These are phyloP conservation scores for Pythium vanterpoolii DNA, from an alignment of 352 stramenopile species.

Conservation along the genomic window DNA sequence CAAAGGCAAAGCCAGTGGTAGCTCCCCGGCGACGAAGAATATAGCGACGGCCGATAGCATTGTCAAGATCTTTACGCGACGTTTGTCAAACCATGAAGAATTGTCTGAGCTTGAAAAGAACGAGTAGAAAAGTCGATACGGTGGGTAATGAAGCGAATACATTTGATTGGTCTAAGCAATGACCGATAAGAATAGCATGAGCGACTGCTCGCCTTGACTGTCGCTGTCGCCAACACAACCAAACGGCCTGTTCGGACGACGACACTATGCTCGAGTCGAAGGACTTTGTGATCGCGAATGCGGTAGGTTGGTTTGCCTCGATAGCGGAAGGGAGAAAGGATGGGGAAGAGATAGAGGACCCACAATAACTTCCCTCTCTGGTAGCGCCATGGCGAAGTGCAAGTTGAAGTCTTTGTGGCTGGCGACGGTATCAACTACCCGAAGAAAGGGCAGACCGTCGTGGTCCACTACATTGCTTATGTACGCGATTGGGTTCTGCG, in stretches of 20 bases:
- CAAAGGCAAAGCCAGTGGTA: neutral
- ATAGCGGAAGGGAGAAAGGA: neutral
- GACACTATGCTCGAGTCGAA: constrained; percentile 44
- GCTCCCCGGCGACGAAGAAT: constrained; percentile 6
- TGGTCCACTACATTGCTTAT: constrained; percentile 88
- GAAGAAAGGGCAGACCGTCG: constrained; percentile 81
- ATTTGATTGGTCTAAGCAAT: no score
- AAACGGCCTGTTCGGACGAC: no score
- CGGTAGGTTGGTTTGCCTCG: constrained; percentile 20
- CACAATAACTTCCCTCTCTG: neutral
- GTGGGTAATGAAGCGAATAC: neutral
- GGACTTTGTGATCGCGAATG: constrained; percentile 55
- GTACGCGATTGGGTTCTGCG: no score
- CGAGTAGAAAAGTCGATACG: neutral
- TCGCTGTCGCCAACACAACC: no score
- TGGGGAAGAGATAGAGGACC: neutral
- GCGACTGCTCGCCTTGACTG: no score
- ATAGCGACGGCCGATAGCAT: neutral
- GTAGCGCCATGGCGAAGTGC: constrained; percentile 69
- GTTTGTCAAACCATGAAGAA: constrained; percentile 27
- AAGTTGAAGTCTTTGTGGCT: constrained; percentile 87
- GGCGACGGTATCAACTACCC: constrained; percentile 91
- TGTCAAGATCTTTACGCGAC: constrained; percentile 3
- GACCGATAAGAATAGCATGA: no score
- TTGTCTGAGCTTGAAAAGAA: neutral